A percentile compares a stretch with the other conserved stretches of the same genome.
phyloP scores from a whole-genome alignment of 495 filamentous ascomycete genomes.

The Cercophora sp. region DNA sequence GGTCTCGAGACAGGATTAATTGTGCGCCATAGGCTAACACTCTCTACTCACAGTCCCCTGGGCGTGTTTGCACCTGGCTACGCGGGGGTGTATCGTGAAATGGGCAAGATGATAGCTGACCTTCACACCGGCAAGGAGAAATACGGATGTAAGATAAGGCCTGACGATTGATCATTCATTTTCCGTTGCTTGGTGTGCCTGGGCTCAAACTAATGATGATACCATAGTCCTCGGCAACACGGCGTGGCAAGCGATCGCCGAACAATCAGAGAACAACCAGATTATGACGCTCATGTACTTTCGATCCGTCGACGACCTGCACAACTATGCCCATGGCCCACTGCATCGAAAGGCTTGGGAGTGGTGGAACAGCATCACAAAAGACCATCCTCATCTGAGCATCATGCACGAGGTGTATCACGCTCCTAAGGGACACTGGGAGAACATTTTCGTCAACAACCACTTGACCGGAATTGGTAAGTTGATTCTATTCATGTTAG shows the following conservation, averaged over 20 bases:
- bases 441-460: constrained; percentile 14
- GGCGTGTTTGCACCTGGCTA: constrained; percentile 5
- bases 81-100: not conserved
- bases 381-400: constrained; percentile 8
- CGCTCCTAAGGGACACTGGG: constrained; percentile 10
- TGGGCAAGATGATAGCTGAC: not conserved
- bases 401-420: constrained; percentile 16
- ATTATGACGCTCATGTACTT: constrained; percentile 43
- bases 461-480: constrained; percentile 11
- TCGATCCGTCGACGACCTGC: constrained; percentile 38
- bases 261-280: constrained; percentile 30
- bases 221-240: constrained; percentile 22
- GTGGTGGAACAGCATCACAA: constrained; percentile 28
- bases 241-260: constrained; percentile 18
- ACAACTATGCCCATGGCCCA: constrained; percentile 42
- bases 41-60: not conserved
- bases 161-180: too few relatives aligned
- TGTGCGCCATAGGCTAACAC: too few relatives aligned
- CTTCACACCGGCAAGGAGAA: not conserved
- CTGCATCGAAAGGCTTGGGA: constrained; percentile 40
- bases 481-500: not conserved
- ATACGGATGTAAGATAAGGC: constrained; percentile 12
- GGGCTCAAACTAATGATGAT: too few relatives aligned
- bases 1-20: too few relatives aligned
- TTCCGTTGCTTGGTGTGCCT: too few relatives aligned